Evolutionary conservation across 2,329 filamentous ascomycete genomes (phyloP).

Genomic region (Ascochyta viciae-villosae): DNA sequence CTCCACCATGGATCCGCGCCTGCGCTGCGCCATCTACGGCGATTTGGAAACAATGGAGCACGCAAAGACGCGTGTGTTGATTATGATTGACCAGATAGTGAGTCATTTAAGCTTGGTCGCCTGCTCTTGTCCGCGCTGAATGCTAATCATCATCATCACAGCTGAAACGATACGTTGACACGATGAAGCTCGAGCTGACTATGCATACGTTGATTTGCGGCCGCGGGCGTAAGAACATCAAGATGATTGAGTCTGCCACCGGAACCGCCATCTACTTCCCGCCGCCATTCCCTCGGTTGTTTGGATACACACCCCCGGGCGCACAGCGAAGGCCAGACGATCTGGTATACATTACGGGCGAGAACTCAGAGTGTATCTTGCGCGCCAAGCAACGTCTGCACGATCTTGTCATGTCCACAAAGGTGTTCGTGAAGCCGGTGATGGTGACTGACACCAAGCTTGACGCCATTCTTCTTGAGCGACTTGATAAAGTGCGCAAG

Average conservation of each 20-base stretch:
- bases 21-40: slow-evolving; percentile 92
- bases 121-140: slow-evolving; percentile 28
- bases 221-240: slow-evolving; percentile 95
- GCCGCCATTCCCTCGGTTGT: slow-evolving; percentile 88
- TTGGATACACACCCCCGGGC: slow-evolving; percentile 84
- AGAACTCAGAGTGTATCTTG: slow-evolving; percentile 82
- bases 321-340: slow-evolving; percentile 82
- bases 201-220: slow-evolving; percentile 93
- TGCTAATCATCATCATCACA: slow-evolving; percentile 52
- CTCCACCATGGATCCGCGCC: slow-evolving; percentile 83
- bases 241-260: slow-evolving; percentile 93
- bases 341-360: slow-evolving; percentile 94
- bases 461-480: slow-evolving; percentile 88
- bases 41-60: slow-evolving; percentile 96
- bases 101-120: slow-evolving; percentile 43
- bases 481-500: slow-evolving; percentile 95
- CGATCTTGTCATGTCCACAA: slow-evolving; percentile 80
- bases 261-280: slow-evolving; percentile 98
- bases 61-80: slow-evolving; percentile 92
- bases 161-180: slow-evolving; percentile 78
- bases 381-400: slow-evolving; percentile 90
- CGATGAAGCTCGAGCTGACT: slow-evolving; percentile 80
- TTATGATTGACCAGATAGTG: slow-evolving; percentile 96
- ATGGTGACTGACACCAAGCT: slow-evolving; percentile 90
- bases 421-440: slow-evolving; percentile 84